Base-by-base conservation (phyloP, 1,139 yeast species). In the Kurtzmaniella natalensis region DNA sequence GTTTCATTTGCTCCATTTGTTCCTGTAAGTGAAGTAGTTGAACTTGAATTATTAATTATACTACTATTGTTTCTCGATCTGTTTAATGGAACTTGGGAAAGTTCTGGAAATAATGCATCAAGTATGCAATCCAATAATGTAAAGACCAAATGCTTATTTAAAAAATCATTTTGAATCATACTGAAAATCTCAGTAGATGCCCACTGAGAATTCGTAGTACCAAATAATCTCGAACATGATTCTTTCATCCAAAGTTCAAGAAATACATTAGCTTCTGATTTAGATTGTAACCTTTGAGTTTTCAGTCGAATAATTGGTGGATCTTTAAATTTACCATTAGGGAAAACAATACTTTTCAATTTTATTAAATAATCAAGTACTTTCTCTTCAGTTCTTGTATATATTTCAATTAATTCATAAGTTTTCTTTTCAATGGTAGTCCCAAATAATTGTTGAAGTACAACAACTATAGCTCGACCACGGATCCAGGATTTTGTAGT, bases 401-500 rank as follows among this genome's bases (percentile, higher is more conserved):
- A 55, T n/a, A 36, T 36, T 6, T 70, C 38, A 53, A 53, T 39
- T 51, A 63, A 47, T 47, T 68, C 54, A 69, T 69, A 44, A 7
- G 81, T 71, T 41, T 81, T 81, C 49, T 77, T 79, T 50, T 89
- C 96, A 37, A 88, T 81, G 0, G 96, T 83, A 3, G 94, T 86
- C 0, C 96, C 96, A 35, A 89, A 70, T 1, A 89, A 56, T 54
- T 87, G 96, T 53, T 88, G 96, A 28, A 88, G 63, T 3, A 89
- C 77, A 3, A 87, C 79, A 26, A 88, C 71, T 4, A 87, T 67
- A 0, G 96, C 96, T 32, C 89, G 66, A 0, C 96, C 96, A 36
- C 95, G 63, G 1, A 88, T 59, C 95, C 96, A 87, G 33, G 76
- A 72, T 35, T 76, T 78, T 2, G 84, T 69, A 28, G 70, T 72